Percentiles rank a stretch among this genome's conserved stretches.
These are phyloP conservation scores for Arachis monticola DNA, from an alignment of 331 rosid species.

Conservation along the genomic window DNA sequence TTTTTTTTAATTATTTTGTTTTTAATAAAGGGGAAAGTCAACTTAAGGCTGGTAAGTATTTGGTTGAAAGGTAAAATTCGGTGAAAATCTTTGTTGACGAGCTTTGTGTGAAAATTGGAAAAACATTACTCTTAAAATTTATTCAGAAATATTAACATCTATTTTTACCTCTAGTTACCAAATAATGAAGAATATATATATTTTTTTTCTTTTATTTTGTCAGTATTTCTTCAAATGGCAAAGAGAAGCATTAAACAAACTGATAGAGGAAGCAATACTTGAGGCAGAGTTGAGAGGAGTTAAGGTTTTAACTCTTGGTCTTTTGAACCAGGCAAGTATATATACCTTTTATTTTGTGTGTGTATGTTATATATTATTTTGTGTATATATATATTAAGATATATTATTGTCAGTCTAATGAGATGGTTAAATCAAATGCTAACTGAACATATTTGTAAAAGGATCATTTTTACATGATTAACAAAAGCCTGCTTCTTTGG, in stretches of 20 bases:
- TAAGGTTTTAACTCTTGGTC: slow-evolving; percentile 78
- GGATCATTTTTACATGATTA: background rate
- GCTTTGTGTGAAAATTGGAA: too few species aligned
- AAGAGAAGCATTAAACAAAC: slow-evolving; percentile 49
- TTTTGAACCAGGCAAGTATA: slow-evolving; percentile 70
- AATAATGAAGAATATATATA: background rate
- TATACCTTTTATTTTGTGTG: too few species aligned
- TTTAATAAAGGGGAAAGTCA: background rate
- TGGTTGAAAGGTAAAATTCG: too few species aligned
- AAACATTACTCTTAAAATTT: too few species aligned
- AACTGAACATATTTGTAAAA: background rate
- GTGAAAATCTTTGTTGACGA: too few species aligned
- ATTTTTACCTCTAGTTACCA: too few species aligned
- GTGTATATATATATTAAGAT: too few species aligned
- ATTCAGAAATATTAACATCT: too few species aligned
- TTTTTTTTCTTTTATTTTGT: background rate
- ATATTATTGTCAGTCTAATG: background rate
- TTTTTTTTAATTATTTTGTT: too few species aligned
- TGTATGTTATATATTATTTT: too few species aligned
- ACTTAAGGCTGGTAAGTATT: too few species aligned
- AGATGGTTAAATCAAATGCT: background rate
- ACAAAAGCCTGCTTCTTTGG: background rate
- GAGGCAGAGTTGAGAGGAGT: slow-evolving; percentile 65
- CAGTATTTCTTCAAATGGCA: slow-evolving; percentile 64
- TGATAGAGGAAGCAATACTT: slow-evolving; percentile 69